Evolutionary conservation across 1,284 basidiomycete genomes (phyloP).

Genomic region (Ceratobasidium theobromae): DNA sequence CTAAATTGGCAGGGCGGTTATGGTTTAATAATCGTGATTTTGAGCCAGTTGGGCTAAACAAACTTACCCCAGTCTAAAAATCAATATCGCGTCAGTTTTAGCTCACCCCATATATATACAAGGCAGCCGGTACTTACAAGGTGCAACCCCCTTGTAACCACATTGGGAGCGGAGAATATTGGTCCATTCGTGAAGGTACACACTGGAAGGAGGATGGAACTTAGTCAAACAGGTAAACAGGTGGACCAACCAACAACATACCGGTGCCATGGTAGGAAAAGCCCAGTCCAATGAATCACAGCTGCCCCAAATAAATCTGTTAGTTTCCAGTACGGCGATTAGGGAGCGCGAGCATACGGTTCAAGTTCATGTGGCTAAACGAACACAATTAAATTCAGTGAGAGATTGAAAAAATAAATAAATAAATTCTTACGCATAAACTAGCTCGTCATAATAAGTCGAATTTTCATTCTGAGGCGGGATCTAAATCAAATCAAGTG

Average conservation of each 20-base stretch:
- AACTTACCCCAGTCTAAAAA: background rate
- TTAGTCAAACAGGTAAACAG: background rate
- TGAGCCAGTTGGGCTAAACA: background rate
- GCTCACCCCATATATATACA: background rate
- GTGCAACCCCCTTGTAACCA: slow-evolving; percentile 2
- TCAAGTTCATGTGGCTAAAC: slow-evolving; percentile 2
- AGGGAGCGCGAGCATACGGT: background rate
- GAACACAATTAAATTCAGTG: background rate
- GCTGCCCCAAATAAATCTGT: background rate
- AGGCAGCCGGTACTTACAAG: background rate
- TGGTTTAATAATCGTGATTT: too few relatives aligned
- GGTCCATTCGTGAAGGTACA: slow-evolving; percentile 8
- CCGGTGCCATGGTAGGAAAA: slow-evolving; percentile 1
- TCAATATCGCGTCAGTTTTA: background rate
- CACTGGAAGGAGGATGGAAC: background rate
- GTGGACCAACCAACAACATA: background rate
- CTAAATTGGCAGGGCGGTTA: too few relatives aligned
- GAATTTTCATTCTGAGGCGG: background rate
- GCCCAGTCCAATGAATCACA: background rate
- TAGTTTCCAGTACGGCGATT: background rate
- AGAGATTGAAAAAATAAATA: background rate
- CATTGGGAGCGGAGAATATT: background rate
- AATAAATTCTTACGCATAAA: background rate
- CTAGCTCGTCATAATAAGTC: background rate
- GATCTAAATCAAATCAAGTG: background rate